Percentiles rank a stretch among this genome's conserved stretches.
Evolutionary conservation across 179 eudicot genomes (phyloP).

Genomic region (Gypsophila paniculata): DNA sequence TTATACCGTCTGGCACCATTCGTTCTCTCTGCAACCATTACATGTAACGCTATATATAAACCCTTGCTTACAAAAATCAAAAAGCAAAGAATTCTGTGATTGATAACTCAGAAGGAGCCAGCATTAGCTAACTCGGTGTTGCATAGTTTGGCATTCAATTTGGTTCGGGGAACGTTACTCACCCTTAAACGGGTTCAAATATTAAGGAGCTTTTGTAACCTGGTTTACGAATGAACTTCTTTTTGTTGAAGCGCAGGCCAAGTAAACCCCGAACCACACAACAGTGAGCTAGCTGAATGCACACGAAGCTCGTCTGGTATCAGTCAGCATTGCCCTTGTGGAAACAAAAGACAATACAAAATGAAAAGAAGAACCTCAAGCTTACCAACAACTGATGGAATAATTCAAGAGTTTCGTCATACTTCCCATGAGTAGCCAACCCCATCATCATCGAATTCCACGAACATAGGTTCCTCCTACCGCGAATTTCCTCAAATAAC

Average conservation of each 20-base stretch:
- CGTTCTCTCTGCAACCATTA: slow-evolving; percentile 37
- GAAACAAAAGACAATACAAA: background rate
- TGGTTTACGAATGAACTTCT: too few species aligned
- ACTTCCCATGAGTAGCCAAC: slow-evolving; percentile 52
- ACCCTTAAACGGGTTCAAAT: too few species aligned
- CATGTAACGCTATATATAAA: background rate
- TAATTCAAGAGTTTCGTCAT: slow-evolving; percentile 43
- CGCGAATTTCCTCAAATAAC: slow-evolving; percentile 46
- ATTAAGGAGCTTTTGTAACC: too few species aligned
- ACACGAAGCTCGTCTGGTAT: background rate
- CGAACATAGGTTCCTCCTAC: slow-evolving; percentile 48
- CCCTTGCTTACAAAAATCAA: background rate
- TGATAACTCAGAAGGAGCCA: background rate
- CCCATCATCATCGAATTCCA: slow-evolving; percentile 81
- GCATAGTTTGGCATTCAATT: too few species aligned
- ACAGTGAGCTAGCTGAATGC: too few species aligned
- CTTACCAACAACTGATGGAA: slow-evolving; percentile 52
- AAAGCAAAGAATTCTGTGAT: background rate
- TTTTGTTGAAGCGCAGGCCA: too few species aligned
- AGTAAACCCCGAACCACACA: too few species aligned
- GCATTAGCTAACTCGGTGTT: background rate
- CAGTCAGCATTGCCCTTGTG: background rate
- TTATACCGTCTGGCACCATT: slow-evolving; percentile 51
- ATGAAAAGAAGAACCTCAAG: background rate
- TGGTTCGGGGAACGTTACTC: too few species aligned